These are phyloP conservation scores for Aspergillus hiratsukae DNA, from an alignment of 2,329 filamentous ascomycete species.

Conservation along the genomic window DNA sequence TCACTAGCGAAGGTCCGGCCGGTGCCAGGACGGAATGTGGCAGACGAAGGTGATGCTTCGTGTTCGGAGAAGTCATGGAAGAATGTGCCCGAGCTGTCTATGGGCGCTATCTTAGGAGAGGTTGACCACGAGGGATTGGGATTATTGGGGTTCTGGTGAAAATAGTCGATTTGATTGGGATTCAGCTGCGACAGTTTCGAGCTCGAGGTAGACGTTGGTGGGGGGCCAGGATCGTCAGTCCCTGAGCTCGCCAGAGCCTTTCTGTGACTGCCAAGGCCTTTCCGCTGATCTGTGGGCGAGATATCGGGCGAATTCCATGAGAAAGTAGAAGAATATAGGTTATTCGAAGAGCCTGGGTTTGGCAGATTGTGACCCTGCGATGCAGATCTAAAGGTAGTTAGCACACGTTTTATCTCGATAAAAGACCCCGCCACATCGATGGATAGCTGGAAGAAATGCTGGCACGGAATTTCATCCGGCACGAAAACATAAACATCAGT, in stretches of 20 bases:
- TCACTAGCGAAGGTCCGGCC: constrained; percentile 54
- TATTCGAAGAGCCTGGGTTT: constrained; percentile 16
- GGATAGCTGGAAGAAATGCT: not conserved
- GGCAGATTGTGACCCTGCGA: constrained; percentile 16
- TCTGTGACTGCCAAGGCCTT: constrained; percentile 29
- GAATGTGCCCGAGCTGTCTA: constrained; percentile 31
- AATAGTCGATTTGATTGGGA: constrained; percentile 16
- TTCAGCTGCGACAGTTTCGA: constrained; percentile 21
- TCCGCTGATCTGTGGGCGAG: constrained; percentile 36
- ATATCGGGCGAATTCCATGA: constrained; percentile 33
- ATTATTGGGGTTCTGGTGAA: constrained; percentile 25
- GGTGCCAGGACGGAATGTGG: constrained; percentile 59
- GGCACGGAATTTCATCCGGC: not conserved
- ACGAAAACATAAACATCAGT: not conserved
- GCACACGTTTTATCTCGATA: not conserved
- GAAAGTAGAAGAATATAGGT: constrained; percentile 30
- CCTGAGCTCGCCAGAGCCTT: constrained; percentile 31
- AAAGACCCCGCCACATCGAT: not conserved
- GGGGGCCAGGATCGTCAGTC: constrained; percentile 22
- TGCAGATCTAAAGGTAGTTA: constrained; percentile 20
- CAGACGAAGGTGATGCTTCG: constrained; percentile 60
- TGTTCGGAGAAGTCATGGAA: constrained; percentile 36
- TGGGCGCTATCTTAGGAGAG: constrained; percentile 22
- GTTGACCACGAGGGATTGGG: constrained; percentile 30
- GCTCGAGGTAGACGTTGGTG: constrained; percentile 18